Evolutionary conservation across 345 rosid species (phyloP), one percentile per base, ranked within the genome.

Genomic region (Iberis pinnata): DNA sequence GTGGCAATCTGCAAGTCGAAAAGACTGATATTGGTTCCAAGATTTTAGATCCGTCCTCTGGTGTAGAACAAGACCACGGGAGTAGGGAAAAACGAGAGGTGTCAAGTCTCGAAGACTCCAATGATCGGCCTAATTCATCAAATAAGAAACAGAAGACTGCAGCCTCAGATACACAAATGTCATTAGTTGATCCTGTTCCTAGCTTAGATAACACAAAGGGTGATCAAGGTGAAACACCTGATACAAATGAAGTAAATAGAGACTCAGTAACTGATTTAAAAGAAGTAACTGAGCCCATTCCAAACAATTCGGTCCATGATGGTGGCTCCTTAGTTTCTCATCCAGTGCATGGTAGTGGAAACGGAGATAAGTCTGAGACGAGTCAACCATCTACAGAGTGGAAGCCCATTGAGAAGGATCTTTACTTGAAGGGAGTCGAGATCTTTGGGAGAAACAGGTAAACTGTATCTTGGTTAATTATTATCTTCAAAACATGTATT

Each of bases 371-470:
- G 39, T 71, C 78, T 46, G 72, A 77, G 60, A 18, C 55, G 22
- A 74, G 49, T 70, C 76, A 20, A 43, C 63, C 68, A 51, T 68
- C 71, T 16, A 49, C 81, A 36, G 78, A 73, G 52, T 92, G 98
- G 98, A 83, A 73, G 60, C 88, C 93, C 43, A 77, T 88, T 46
- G 96, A 92, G 76, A 92, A 76, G 75, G 96, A 92, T 69, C 70
- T 92, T 47, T 92, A 83, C 72, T 65, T 67, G 63, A 92, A 92
- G 74, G 98, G 98, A 70, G 76, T 92, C 47, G 96, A 92, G 74
- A 92, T 92, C 53, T 92, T 80, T 76, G 98, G 98, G 40, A 83
- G 86, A 81, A 92, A 88, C 79, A 92, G 98, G 98, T 87, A 76
- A 55, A 25, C 19, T 32, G 39, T 27, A 58, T 72, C 63, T 42